Evolutionary conservation across 805 yeast genomes (phyloP), one percentile per base, ranked within the genome.

Genomic region (Cyberlindnera mrakii): DNA sequence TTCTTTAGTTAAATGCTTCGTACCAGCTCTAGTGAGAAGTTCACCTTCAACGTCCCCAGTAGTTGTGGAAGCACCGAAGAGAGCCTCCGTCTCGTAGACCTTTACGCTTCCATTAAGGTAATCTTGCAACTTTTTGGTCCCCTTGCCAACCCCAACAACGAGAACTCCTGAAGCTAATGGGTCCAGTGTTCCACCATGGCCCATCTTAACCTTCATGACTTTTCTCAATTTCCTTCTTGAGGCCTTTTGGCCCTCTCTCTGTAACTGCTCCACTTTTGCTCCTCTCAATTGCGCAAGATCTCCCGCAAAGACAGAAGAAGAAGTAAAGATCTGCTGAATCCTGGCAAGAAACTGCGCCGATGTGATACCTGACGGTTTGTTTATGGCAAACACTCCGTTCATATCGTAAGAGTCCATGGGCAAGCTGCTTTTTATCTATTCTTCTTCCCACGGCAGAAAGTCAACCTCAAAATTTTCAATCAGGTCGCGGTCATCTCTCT

Each of bases 161-260:
- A 86, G 63, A 1, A 91, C 90, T 10, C 99, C 99, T n/a, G 89
- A 80, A 0, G 99, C 99, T 35, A 86, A 65, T 0, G 98, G 97
- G 57, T 93, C 99, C 32, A 93, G 68, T 0, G 99, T 93, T 9
- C 99, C 99, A 16, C 99, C 99, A 62, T 93, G 99, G 1, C 99
- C 99, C 71, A 91, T 83, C 57, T 93, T 93, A 30, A 90, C 80
- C 53, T 80, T 81, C 6, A 65, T 52, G 4, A 75, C 67, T 29
- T 70, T 70, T 19, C 72, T 66, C 25, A 75, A 68, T 45, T 76
- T 75, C 42, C 76, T 72, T 46, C 74, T 71, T 35, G 77, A 72
- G 31, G 78, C 70, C 42, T 66, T 70, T 41, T 75, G 68, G 58
- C 68, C 63, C 35, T 61, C 51, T 40, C 57, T 48, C 43, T 65